Percentiles rank a stretch among this genome's conserved stretches.
These are phyloP conservation scores for Phytophthora vignae DNA, from an alignment of 352 stramenopile genomes.

Conservation along the genomic window DNA sequence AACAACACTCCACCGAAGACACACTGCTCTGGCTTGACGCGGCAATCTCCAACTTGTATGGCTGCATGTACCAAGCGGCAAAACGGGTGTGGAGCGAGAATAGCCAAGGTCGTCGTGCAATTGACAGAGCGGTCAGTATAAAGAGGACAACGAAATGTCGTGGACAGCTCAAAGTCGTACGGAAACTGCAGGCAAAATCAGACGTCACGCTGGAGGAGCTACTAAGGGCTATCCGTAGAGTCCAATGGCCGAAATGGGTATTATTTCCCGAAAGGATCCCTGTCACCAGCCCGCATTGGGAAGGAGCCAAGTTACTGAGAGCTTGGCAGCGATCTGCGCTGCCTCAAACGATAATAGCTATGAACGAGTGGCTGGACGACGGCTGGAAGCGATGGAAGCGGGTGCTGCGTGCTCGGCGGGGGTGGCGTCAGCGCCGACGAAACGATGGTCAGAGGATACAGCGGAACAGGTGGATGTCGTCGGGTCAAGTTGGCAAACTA, in stretches of 20 bases:
- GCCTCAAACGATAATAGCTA: too few relatives aligned
- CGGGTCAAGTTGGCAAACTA: neutral
- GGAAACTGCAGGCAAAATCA: neutral
- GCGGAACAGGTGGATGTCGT: neutral
- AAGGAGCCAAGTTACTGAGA: neutral
- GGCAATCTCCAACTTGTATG: neutral
- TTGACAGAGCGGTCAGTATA: too few relatives aligned
- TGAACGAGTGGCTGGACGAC: too few relatives aligned
- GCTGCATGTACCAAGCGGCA: neutral
- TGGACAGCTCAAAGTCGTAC: conserved; percentile 6
- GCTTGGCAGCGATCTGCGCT: neutral
- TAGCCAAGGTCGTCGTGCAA: too few relatives aligned
- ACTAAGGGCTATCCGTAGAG: neutral
- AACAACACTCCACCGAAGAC: neutral
- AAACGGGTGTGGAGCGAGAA: neutral
- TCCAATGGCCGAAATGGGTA: conserved; percentile 3
- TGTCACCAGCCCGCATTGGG: neutral
- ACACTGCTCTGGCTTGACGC: neutral
- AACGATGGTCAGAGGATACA: neutral
- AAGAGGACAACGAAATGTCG: neutral
- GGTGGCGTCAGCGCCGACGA: neutral
- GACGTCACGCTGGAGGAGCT: neutral
- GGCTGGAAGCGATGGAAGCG: too few relatives aligned
- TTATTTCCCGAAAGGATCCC: neutral
- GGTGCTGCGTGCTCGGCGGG: neutral